A percentile compares a stretch with the other conserved stretches of the same genome.
Conservation (phyloP, 352 stramenopile genomes). For the Thraustotheca clavata region DNA sequence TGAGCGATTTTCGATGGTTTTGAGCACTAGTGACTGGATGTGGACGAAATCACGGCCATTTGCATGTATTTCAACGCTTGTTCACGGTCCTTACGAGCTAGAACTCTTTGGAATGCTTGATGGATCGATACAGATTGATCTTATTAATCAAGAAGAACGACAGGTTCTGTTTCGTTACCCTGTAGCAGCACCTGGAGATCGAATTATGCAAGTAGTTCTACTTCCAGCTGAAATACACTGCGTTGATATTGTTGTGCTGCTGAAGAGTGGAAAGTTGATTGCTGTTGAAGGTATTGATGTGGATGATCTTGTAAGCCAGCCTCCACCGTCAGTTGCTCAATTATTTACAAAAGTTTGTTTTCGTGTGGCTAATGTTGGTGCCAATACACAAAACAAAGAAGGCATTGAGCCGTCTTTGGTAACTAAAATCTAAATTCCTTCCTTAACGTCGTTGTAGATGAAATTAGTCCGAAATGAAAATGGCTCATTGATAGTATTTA, state of each 20-base stretch:
- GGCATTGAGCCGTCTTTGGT: too few relatives aligned
- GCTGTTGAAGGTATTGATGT: constrained; percentile 8
- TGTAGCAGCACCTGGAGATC: background rate
- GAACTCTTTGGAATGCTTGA: constrained; percentile 11
- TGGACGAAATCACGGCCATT: background rate
- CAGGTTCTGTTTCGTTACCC: constrained; percentile 1
- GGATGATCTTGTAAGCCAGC: background rate
- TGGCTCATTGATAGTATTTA: background rate
- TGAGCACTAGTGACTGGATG: too few relatives aligned
- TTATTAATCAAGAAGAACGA: background rate
- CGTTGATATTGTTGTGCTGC: constrained; percentile 12
- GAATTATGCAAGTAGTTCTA: constrained; percentile 5
- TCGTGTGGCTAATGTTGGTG: background rate
- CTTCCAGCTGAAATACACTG: background rate
- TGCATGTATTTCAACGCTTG: background rate
- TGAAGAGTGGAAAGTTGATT: constrained; percentile 13
- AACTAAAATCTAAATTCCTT: too few relatives aligned
- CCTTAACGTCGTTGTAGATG: constrained; percentile 7
- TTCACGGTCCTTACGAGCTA: background rate
- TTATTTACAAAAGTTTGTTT: background rate
- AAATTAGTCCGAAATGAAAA: background rate
- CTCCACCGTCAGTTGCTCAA: background rate
- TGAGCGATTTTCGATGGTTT: too few relatives aligned
- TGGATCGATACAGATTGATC: constrained; percentile 1
- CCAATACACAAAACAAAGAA: background rate